phyloP scores from a whole-genome alignment of 2,329 filamentous ascomycete genomes.

The Basipetospora sp. region DNA sequence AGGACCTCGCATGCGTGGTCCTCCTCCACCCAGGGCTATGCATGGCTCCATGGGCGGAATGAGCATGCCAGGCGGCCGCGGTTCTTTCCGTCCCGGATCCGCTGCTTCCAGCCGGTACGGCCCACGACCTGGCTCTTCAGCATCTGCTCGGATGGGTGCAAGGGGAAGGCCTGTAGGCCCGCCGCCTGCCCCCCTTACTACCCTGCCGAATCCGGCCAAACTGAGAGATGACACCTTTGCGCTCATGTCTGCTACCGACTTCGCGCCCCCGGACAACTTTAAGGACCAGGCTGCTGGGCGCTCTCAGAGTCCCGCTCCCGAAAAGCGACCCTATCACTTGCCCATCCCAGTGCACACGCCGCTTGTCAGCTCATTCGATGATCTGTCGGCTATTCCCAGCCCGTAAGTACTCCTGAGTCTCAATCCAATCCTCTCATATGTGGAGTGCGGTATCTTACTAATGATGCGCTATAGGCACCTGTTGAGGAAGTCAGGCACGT shows the following conservation, averaged over 20 bases:
- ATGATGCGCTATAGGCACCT: conserved; percentile 36
- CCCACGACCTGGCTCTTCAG: conserved; percentile 51
- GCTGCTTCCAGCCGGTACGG: conserved; percentile 22
- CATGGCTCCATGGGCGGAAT: conserved; percentile 36
- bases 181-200: conserved; percentile 57
- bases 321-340: conserved; percentile 60
- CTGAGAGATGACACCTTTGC: conserved; percentile 70
- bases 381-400: conserved; percentile 72
- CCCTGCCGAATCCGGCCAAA: conserved; percentile 73
- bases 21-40: conserved; percentile 24
- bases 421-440: no score
- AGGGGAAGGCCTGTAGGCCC: conserved; percentile 24
- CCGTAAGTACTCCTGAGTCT: conserved; percentile 67
- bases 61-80: conserved; percentile 25
- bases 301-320: conserved; percentile 48
- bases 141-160: conserved; percentile 27
- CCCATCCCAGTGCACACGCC: conserved; percentile 61
- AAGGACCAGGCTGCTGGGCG: conserved; percentile 56
- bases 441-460: conserved; percentile 16
- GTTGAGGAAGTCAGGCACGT: conserved; percentile 63
- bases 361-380: conserved; percentile 70
- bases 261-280: conserved; percentile 61
- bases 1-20: conserved; percentile 29
- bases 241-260: conserved; percentile 56
- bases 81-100: conserved; percentile 17